Evolutionary conservation across 2,329 filamentous ascomycete genomes (phyloP).

Genomic region (Diaporthe aspalathi): DNA sequence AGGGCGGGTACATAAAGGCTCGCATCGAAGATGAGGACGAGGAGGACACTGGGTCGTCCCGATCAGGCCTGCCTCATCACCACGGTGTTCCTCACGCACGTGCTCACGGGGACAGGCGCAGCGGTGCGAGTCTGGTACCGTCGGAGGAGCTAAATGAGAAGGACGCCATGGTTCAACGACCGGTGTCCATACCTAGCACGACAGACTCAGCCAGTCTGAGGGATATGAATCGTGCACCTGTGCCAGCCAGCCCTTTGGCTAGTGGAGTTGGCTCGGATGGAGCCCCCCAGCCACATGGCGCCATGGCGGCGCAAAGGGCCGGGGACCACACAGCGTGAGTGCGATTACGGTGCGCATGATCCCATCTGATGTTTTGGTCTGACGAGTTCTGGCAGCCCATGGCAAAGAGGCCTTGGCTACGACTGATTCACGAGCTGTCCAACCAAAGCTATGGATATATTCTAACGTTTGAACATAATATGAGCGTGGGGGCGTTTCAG

Average conservation of each 20-base stretch:
- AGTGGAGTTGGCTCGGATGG: conserved; percentile 48
- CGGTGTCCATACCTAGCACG: conserved; percentile 45
- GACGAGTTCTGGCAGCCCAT: conserved; percentile 55
- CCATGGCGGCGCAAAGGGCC: conserved; percentile 50
- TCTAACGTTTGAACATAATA: conserved; percentile 31
- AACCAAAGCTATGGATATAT: conserved; percentile 5
- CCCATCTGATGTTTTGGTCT: conserved; percentile 37
- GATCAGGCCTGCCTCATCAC: conserved; percentile 30
- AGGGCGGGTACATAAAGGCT: conserved; percentile 63
- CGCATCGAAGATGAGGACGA: conserved; percentile 78
- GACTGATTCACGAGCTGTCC: conserved; percentile 48
- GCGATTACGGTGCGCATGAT: neutral
- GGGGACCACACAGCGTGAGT: conserved; percentile 61
- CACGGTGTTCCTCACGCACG: conserved; percentile 9
- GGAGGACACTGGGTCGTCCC: conserved; percentile 69
- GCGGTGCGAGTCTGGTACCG: conserved; percentile 62
- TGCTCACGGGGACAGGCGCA: conserved; percentile 52
- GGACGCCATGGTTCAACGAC: conserved; percentile 30
- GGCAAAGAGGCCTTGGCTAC: conserved; percentile 68
- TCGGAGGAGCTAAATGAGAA: conserved; percentile 43
- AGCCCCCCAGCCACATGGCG: conserved; percentile 54
- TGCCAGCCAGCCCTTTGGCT: conserved; percentile 46
- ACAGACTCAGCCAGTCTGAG: conserved; percentile 41
- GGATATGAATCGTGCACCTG: conserved; percentile 40
- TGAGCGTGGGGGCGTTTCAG: conserved; percentile 1